phyloP scores from a whole-genome alignment of 2,329 filamentous ascomycete genomes.

The Apiospora malaysiana region DNA sequence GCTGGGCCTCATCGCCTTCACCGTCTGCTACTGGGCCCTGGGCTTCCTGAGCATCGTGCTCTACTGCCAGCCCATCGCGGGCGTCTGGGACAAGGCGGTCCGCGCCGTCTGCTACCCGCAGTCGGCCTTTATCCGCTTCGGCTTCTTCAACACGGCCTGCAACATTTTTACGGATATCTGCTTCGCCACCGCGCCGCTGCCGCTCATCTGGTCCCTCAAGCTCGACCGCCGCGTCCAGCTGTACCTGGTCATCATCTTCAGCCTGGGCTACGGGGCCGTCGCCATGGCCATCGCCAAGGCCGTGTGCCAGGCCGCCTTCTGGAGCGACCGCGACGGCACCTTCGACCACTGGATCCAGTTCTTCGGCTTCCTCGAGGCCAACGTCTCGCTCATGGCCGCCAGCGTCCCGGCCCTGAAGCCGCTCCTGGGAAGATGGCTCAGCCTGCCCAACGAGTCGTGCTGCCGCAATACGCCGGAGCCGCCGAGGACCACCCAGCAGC shows the following conservation, averaged over 20 bases:
- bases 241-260: constrained; percentile 48
- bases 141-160: constrained; percentile 21
- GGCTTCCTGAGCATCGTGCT: neutral
- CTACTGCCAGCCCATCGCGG: neutral
- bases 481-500: neutral
- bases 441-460: constrained; percentile 6
- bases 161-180: constrained; percentile 50
- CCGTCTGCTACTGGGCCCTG: neutral
- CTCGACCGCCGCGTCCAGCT: constrained; percentile 44
- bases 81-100: neutral
- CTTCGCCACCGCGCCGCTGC: constrained; percentile 48
- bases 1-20: neutral
- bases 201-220: constrained; percentile 48
- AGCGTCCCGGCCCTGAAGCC: constrained; percentile 23
- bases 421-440: constrained; percentile 5
- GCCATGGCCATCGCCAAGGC: constrained; percentile 6
- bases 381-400: constrained; percentile 23
- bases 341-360: constrained; percentile 23
- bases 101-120: neutral
- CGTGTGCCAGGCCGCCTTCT: constrained; percentile 5
- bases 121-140: neutral
- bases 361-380: constrained; percentile 25
- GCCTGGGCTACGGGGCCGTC: constrained; percentile 43
- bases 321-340: neutral
- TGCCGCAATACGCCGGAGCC: neutral